Evolutionary conservation across 768 basidiomycete species (phyloP), one percentile per base, ranked within the genome.

Genomic region (Russula abietina): DNA sequence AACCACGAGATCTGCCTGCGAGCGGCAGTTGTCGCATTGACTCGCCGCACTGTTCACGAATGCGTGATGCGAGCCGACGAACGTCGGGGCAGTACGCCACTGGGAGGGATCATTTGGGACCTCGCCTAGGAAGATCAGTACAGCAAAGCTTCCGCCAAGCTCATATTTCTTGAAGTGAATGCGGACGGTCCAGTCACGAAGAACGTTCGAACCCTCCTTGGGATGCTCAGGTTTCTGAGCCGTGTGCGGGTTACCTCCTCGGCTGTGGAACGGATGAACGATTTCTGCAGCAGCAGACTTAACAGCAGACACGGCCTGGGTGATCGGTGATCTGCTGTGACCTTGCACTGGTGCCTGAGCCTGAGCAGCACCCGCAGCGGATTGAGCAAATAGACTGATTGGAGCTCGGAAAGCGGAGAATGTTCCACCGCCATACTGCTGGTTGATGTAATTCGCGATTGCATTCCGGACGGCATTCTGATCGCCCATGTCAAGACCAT

Each of bases 61-160:
- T n/a, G 73, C 76, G 55, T 73, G 68, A 69, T 79, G 76, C 0
- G 75, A 68, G 26, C 79, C 81, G 39, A 80, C 77, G 59, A 75
- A 75, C 51, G 71, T 69, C 3, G 70, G 63, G 64, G 71, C 69
- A 8, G 64, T 59, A 54, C 67, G 70, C 79, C 79, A 81, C 36
- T 76, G 65, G 11, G 64, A 61, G 4, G 75, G 71, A 49, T 79
- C 74, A 41, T 70, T 71, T 12, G 77, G 77, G 17, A 76, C 75
- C 12, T 62, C 62, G 5, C 79, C 81, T 7, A 83, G 69, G 77
- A 82, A 82, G 56, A 83, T 65, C 36, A 77, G 67, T 30, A 82
- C 73, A 7, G 71, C 70, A 69, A 79, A 81, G 71, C 77, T 79
- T 12, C 69, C 58, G 1, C 74, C 75, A 33, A 80, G 65, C 64